These are phyloP conservation scores for Prunus yedoensis DNA, from an alignment of 331 rosid species.

Conservation along the genomic window DNA sequence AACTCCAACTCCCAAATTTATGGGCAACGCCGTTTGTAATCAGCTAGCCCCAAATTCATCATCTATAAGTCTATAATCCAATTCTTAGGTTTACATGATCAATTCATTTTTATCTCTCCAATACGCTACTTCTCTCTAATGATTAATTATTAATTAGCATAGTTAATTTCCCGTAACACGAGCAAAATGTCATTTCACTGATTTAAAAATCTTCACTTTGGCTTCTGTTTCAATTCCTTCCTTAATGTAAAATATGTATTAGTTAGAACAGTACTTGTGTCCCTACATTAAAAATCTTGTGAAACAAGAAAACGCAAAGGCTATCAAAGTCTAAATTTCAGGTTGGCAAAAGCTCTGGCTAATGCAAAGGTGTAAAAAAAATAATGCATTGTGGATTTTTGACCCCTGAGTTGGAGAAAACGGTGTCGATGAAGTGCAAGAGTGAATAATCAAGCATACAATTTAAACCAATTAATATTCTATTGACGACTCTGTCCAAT, in stretches of 20 bases:
- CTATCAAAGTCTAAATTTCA: neutral
- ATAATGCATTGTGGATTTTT: neutral
- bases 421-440: constrained; percentile 22
- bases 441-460: constrained; percentile 16
- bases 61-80: no score
- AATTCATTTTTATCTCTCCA: neutral
- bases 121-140: constrained; percentile 14
- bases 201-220: neutral
- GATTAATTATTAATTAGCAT: constrained; percentile 1
- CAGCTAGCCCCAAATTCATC: neutral
- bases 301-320: neutral
- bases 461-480: constrained; percentile 12
- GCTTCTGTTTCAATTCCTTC: constrained; percentile 16
- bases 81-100: no score
- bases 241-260: neutral
- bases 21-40: neutral
- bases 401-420: constrained; percentile 4
- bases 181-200: neutral
- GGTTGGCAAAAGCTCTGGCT: constrained; percentile 15
- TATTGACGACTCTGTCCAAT: no score
- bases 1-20: neutral
- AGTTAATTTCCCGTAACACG: neutral
- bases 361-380: neutral
- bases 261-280: neutral
- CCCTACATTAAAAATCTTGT: neutral